Conservation (phyloP, 2,329 filamentous ascomycete species). For the Zymoseptoria passerinii region DNA sequence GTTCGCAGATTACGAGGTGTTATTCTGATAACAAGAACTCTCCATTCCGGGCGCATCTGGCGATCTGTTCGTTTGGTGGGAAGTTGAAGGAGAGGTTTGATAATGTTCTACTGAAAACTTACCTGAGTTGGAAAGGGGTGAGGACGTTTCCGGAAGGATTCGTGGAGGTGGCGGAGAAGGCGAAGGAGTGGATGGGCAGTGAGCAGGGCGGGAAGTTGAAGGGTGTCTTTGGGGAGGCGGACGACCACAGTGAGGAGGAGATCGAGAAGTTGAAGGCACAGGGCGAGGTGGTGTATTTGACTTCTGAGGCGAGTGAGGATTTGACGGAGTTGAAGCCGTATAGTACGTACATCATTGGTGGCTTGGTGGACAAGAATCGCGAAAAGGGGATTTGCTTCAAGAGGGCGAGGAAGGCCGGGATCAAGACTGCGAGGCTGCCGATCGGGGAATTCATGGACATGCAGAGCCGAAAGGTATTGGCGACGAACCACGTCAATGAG, state of each 20-base stretch:
- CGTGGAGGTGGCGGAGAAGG: constrained; percentile 55
- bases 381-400: constrained; percentile 92
- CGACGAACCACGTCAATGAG: constrained; percentile 93
- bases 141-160: constrained; percentile 69
- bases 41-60: constrained; percentile 60
- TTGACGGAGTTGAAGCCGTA: constrained; percentile 76
- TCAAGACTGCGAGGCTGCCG: constrained; percentile 83
- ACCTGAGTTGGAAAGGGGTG: constrained; percentile 72
- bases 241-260: constrained; percentile 13
- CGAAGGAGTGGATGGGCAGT: constrained; percentile 59
- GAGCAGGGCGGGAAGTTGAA: constrained; percentile 31
- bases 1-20: constrained; percentile 72
- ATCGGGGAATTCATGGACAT: constrained; percentile 95
- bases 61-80: constrained; percentile 70
- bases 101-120: constrained; percentile 59
- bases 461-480: constrained; percentile 73
- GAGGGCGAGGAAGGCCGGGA: constrained; percentile 61
- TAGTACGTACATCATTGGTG: constrained; percentile 87
- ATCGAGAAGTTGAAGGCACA: constrained; percentile 17
- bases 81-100: constrained; percentile 71
- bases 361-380: constrained; percentile 90
- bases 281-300: constrained; percentile 72
- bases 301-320: constrained; percentile 81
- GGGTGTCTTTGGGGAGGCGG: constrained; percentile 20
- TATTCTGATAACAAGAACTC: constrained; percentile 81